Evolutionary conservation across 768 basidiomycete genomes (phyloP).

Genomic region (Lactifluus volemus): DNA sequence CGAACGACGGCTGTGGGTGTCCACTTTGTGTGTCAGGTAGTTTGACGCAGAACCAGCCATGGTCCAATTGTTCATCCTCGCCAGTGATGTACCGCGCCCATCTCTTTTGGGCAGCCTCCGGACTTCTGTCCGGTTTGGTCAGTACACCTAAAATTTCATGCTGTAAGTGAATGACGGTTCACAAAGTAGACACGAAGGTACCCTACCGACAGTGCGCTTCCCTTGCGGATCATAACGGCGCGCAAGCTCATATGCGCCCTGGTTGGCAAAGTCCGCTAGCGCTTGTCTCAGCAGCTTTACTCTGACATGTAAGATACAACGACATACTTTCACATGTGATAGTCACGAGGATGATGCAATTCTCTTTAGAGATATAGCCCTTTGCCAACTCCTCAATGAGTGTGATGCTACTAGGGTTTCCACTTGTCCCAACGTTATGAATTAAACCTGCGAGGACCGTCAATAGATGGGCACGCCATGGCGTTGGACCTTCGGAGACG

Average conservation of each 20-base stretch:
- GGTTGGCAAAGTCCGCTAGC: constrained; percentile 28
- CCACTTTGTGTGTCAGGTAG: constrained; percentile 2
- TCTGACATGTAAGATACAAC: neutral
- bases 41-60: constrained; percentile 16
- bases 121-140: constrained; percentile 27
- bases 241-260: constrained; percentile 25
- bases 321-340: constrained; percentile 24
- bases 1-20: neutral
- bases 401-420: constrained; percentile 18
- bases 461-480: neutral
- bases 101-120: constrained; percentile 12
- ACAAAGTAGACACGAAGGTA: neutral
- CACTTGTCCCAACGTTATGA: constrained; percentile 19
- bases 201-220: constrained; percentile 22
- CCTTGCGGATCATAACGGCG: constrained; percentile 20
- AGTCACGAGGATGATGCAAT: constrained; percentile 23
- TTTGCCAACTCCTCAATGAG: constrained; percentile 20
- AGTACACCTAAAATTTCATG: constrained; percentile 22
- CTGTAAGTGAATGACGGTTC: constrained; percentile 1
- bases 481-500: neutral
- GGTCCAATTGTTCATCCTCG: neutral
- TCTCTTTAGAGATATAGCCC: constrained; percentile 18
- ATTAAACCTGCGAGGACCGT: constrained; percentile 20
- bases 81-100: constrained; percentile 18
- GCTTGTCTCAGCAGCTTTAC: neutral